A percentile compares a stretch with the other conserved stretches of the same genome.
Conservation (phyloP, 2,329 filamentous ascomycete genomes). For the Ceratocystis cubensis region DNA sequence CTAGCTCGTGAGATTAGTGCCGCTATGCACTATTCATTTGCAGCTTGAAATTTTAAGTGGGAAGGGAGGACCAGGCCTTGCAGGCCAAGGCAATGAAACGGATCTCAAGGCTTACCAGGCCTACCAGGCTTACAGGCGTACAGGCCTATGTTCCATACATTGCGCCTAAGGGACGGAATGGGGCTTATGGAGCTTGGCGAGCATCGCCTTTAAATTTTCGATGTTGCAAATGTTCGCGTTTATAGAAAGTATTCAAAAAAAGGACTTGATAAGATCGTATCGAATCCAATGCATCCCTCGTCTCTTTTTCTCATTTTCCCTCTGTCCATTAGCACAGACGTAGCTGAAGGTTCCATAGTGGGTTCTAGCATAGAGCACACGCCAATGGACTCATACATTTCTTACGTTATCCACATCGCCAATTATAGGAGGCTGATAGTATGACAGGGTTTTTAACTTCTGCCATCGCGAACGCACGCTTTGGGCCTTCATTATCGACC, state of each 20-base stretch:
- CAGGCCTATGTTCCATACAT: not conserved
- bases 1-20: not conserved
- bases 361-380: conserved; percentile 7
- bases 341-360: not conserved
- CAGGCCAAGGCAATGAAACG: not conserved
- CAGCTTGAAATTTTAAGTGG: not conserved
- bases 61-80: not conserved
- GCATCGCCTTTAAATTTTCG: too few relatives aligned
- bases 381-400: not conserved
- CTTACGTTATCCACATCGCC: not conserved
- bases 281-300: not conserved
- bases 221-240: not conserved
- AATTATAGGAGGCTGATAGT: conserved; percentile 8
- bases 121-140: not conserved
- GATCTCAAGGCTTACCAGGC: not conserved
- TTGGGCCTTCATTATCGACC: not conserved
- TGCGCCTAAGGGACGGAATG: not conserved
- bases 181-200: not conserved
- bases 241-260: conserved; percentile 1
- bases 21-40: not conserved
- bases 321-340: not conserved
- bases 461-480: not conserved
- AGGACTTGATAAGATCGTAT: not conserved
- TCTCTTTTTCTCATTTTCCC: not conserved
- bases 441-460: not conserved